Evolutionary conservation across 2,329 filamentous ascomycete species (phyloP), one percentile per base, ranked within the genome.

Genomic region (Paecilomyces formosus): DNA sequence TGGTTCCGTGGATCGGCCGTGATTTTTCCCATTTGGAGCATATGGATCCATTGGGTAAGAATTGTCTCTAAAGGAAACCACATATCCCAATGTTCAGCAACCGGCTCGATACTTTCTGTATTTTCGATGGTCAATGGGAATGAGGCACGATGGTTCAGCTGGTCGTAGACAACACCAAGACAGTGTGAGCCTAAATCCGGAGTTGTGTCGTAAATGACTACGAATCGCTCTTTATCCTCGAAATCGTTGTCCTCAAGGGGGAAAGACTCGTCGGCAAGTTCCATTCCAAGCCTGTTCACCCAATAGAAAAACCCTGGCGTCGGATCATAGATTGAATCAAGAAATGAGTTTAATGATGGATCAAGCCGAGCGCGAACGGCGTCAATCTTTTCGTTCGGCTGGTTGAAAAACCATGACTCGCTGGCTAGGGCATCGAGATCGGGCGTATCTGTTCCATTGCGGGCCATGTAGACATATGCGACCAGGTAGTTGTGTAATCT

Each of bases 401-500:
- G 31, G 21, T 49, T 35, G 7, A 55, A 45, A 9, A 59, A 55
- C 53, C 35, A 45, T 6, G 13, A n/a, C 8, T 45, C n/a, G 35
- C 35, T 45, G 35, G 35, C 35, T 21, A 45, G 35, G 2, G 45
- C 50, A 15, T 56, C 55, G 1, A 61, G 58, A 49, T 60, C 51
- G 12, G 53, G 58, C 11, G 18, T 56, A 3, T 61, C 45, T 61
- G 51, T 39, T 53, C 24, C 51, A 33, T 65, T 18, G 51, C 51
- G 59, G 31, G 61, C 62, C 58, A 65, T 62, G 60, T 55, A 67
- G 51, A 30, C 60, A 58, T 63, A 66, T 13, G 56, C 59, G 33
- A 62, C 65, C 2, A 66, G 22, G 57, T 66, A 65, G 56, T 65
- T 67, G 49, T 65, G 64, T 54, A 66, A 22, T 57, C 58, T 61